phyloP scores from a whole-genome alignment of 108 stramenopile genomes.

The Schizochytrium sp. region DNA sequence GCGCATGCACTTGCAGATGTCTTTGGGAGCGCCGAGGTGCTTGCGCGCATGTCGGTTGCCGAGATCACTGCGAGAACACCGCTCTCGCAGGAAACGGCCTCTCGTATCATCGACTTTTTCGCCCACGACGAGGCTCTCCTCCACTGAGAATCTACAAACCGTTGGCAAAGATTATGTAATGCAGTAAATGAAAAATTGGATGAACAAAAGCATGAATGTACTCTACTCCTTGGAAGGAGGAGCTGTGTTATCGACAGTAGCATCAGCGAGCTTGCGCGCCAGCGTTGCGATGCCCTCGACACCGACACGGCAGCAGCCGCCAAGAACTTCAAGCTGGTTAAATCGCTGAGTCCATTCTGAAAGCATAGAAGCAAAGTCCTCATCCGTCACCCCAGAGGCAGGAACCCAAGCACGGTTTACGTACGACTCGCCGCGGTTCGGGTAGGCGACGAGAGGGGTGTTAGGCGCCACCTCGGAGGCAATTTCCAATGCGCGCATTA shows the following conservation, averaged over 20 bases:
- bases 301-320: constrained; percentile 5
- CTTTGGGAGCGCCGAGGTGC: neutral
- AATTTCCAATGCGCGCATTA: neutral
- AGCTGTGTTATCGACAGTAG: neutral
- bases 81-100: neutral
- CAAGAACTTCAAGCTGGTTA: neutral
- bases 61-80: neutral
- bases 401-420: neutral
- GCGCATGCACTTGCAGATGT: neutral
- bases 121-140: neutral
- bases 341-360: neutral
- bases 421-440: neutral
- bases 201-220: neutral
- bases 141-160: neutral
- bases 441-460: neutral
- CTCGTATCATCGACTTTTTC: neutral
- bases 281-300: neutral
- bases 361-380: neutral
- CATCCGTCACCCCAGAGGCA: neutral
- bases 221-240: neutral
- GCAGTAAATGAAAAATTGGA: neutral
- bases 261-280: neutral
- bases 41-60: neutral
- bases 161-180: neutral
- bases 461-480: neutral